Evolutionary conservation across 208 protist genomes (phyloP), one percentile per base, ranked within the genome.

Genomic region (Novymonas esmeraldas): DNA sequence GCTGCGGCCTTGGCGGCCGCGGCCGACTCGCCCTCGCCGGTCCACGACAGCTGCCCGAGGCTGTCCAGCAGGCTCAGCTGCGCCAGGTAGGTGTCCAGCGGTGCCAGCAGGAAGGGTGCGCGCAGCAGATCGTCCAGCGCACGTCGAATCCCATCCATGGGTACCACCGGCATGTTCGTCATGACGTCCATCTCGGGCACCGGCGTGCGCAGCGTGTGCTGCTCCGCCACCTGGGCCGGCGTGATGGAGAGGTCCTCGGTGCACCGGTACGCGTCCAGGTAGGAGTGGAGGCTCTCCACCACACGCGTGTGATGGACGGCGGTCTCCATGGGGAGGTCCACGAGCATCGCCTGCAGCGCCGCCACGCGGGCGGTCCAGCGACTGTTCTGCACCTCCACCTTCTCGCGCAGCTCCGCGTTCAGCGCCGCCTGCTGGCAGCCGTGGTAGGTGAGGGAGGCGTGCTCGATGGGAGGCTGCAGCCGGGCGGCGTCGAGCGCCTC

Each of bases 381-480:
- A 11, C 71, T 71, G 26, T 79, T 64, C 10, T 88, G 58, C 54
- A 72, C 69, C 78, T 93, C 87, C 38, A 93, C 70, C 20, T 78
- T 73, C 28, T 70, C 61, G 31, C 78, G 84, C 42, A 95, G 78
- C 77, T 95, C 75, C 18, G 85, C 80, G 50, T 95, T 95, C 18
- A 95, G 76, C 6, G 65, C 83, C 14, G 71, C 72, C 66, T 95
- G 89, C 76, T 95, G 89, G 10, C 81, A 92, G 54, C 72, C 85
- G 68, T 95, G 89, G 77, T 89, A 93, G 49, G 73, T 64, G 24
- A 71, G 44, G 11, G 59, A 83, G 5, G 72, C 79, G 62, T 81
- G 68, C 38, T 79, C 58, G 44, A 95, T 88, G 1, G 89, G 86
- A 0, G 55, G 72, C 62, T 79, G 74, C 34, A 89, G 70, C 48